These are phyloP conservation scores for Metschnikowia amazonensis DNA, from an alignment of 805 yeast genomes.

Conservation along the genomic window DNA sequence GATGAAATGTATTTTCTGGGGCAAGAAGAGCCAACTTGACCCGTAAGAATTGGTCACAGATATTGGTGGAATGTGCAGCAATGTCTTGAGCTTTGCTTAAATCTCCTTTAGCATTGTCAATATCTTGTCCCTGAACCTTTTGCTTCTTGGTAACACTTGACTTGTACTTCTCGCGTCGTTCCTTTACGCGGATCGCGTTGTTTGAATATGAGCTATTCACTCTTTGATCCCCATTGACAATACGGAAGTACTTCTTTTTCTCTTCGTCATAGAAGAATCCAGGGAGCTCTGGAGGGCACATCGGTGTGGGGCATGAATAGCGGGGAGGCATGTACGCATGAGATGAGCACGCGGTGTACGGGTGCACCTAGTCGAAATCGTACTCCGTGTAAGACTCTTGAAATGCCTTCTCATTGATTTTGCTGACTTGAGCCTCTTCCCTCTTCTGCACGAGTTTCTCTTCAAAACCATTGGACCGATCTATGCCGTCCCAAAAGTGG, in stretches of 20 bases:
- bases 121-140: background rate
- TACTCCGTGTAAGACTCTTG: slow-evolving; percentile 19
- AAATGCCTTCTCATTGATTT: slow-evolving; percentile 11
- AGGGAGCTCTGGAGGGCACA: slow-evolving; percentile 25
- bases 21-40: background rate
- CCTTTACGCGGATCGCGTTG: slow-evolving; percentile 23
- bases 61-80: background rate
- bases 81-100: background rate
- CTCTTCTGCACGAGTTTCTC: slow-evolving; percentile 47
- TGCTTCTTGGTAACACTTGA: background rate
- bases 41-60: background rate
- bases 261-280: slow-evolving; percentile 31
- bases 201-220: slow-evolving; percentile 26
- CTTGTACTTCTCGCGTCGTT: slow-evolving; percentile 15
- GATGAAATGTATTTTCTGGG: background rate
- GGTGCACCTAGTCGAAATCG: slow-evolving; percentile 16
- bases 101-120: background rate
- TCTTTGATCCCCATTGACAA: slow-evolving; percentile 28
- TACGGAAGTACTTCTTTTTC: slow-evolving; percentile 29
- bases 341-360: slow-evolving; percentile 8
- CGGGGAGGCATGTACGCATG: background rate
- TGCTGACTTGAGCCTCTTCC: slow-evolving; percentile 20
- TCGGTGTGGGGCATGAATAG: background rate
- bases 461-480: slow-evolving; percentile 87
- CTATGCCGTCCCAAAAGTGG: slow-evolving; percentile 86